phyloP scores from a whole-genome alignment of 768 basidiomycete genomes.

The Lenzites betulinus region DNA sequence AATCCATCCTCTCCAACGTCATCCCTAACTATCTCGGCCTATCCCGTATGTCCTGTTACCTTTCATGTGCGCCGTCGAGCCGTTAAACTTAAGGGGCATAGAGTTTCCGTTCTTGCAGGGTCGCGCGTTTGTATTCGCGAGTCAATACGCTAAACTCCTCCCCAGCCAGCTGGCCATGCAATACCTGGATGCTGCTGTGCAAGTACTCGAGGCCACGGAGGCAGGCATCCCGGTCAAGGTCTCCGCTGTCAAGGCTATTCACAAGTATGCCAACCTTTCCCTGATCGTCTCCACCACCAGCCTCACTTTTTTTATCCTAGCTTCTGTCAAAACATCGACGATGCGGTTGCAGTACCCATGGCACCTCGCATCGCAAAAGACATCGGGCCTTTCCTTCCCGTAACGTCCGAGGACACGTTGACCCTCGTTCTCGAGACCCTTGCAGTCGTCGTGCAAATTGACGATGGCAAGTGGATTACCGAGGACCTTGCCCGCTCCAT shows the following conservation, averaged over 20 bases:
- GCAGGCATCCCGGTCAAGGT: conserved; percentile 88
- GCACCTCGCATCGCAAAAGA: conserved; percentile 76
- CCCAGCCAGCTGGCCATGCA: conserved; percentile 74
- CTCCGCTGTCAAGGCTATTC: conserved; percentile 90
- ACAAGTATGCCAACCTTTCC: conserved; percentile 64
- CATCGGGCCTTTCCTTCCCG: conserved; percentile 79
- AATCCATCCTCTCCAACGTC: conserved; percentile 71
- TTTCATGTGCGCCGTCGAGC: neutral
- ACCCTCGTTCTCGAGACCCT: conserved; percentile 87
- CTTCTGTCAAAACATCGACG: conserved; percentile 68
- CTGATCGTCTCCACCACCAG: neutral
- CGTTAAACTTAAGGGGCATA: conserved; percentile 32
- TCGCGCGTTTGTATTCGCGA: conserved; percentile 91
- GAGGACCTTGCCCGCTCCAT: conserved; percentile 65
- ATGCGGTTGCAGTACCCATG: conserved; percentile 59
- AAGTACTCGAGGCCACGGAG: conserved; percentile 74
- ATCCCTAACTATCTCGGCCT: conserved; percentile 76
- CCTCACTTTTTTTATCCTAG: conserved; percentile 39
- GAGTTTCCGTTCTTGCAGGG: conserved; percentile 94
- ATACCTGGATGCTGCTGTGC: conserved; percentile 85
- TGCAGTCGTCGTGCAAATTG: conserved; percentile 74
- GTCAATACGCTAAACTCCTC: conserved; percentile 78
- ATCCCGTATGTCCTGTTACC: conserved; percentile 53
- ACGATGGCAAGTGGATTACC: conserved; percentile 73
- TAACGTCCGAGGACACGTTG: conserved; percentile 85